Evolutionary conservation across 805 yeast genomes (phyloP), one percentile per base, ranked within the genome.

Genomic region (Metschnikowia lunata): DNA sequence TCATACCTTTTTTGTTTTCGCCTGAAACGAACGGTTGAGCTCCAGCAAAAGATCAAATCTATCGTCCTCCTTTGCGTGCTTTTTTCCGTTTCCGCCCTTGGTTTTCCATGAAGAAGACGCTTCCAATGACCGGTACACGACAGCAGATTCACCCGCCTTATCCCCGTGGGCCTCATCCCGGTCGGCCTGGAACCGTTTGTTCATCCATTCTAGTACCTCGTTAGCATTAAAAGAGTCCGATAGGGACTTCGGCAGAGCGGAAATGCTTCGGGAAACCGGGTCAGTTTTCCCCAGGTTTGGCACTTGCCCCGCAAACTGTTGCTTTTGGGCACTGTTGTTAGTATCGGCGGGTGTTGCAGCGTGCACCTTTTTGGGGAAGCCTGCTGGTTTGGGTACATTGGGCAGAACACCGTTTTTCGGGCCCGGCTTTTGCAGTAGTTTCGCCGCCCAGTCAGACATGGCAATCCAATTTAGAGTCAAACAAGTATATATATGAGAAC

Each of bases 91-190:
- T 1, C 41, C 34, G 6, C 50, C 44, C 27, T 34, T 39, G 2
- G 54, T 52, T 30, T 47, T 46, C 57, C 55, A 53, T 13, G 52
- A 43, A 4, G 58, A 53, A 4, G 58, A 51, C 8, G 61, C 26
- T 8, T 63, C 66, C 6, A 59, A 54, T 34, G 62, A 55, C 36
- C 55, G 51, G 39, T 62, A 61, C 10, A 59, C 42, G 28, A 47
- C 49, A 14, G 45, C 47, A 18, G 46, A 31, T 11, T 53, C 58
- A 14, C 57, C 59, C n/a, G 34, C 39, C 37, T 56, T 50, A 49
- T 61, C 61, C 6, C 44, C 37, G 18, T 51, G 54, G 29, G 65
- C 59, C 35, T 48, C 46, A 14, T 53, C 51, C 14, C 59, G 32
- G 27, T 57, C 52, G 7, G 41, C 44, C n/a, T 48, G 39, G 39